Base-by-base conservation (phyloP, 2,329 filamentous ascomycete species). In the Fusarium armeniacum region DNA sequence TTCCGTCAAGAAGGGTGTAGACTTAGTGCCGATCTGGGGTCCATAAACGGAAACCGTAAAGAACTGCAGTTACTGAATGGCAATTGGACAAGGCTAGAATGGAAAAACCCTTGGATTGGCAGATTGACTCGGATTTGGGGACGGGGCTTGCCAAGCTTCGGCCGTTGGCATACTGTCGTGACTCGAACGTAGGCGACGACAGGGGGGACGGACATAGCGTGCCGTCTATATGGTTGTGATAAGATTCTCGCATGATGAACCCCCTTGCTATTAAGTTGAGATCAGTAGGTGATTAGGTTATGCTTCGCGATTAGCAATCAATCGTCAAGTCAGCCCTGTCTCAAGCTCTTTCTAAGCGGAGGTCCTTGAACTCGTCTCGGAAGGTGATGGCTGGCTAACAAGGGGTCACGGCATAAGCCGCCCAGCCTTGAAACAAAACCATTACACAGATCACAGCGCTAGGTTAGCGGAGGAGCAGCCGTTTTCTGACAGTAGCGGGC, bases 31-130 rank as follows among this genome's bases (percentile, higher is more conserved):
- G 38, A 43, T 52, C 20, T 43, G n/a, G 44, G 16, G 50, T 18
- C 26, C 46, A 43, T 51, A 44, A 60, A 62, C 33, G 49, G 67
- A 51, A 67, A 73, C 70, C 62, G 68, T 73, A 70, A 65, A n/a
- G 45, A 46, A 69, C 41, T 47, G 62, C 43, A 30, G 6, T 10
- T 28, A 30, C 28, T 30, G 28, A 30, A 30, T 30, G 28, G 28
- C 10, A 30, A 30, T 30, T 30, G 28, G 28, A 30, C 38, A 56
- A 60, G 61, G 54, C 51, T 62, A 51, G 44, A 43, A 41, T 43
- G 46, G 45, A 32, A 28, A 45, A 33, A 18, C 26, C 43, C 28
- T 32, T 30, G 36, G 33, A 54, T 28, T 41, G 46, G 9, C 30
- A 44, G 60, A 43, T 45, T 59, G 63, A 51, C 28, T 69, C 38